Conservation (phyloP, 129 eudicot genomes). For the Tagetes erecta region DNA sequence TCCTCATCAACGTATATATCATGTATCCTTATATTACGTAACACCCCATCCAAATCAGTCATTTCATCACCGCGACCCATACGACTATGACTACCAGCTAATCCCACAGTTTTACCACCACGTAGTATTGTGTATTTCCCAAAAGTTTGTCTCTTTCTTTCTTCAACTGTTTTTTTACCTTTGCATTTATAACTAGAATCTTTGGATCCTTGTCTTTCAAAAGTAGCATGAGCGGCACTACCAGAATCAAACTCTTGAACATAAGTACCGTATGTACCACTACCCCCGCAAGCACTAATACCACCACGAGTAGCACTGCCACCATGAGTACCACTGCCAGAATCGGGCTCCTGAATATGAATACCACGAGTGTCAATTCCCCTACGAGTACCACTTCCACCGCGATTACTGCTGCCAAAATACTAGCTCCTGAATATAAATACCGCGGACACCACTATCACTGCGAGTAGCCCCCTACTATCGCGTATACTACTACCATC, state of each 20-base stretch:
- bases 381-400: no score
- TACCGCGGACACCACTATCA: not conserved
- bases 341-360: no score
- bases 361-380: no score
- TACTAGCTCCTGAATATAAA: not conserved
- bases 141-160: not conserved
- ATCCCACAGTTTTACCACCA: not conserved
- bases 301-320: no score
- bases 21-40: not conserved
- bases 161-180: not conserved
- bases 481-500: not conserved
- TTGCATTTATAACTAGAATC: not conserved
- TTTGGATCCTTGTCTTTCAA: not conserved
- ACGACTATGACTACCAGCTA: not conserved
- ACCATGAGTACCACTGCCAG: no score
- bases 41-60: not conserved
- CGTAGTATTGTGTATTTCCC: not conserved
- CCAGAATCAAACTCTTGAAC: no score
- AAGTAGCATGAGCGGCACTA: not conserved
- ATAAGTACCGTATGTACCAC: no score
- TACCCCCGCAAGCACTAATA: no score
- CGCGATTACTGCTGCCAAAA: no score
- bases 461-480: not conserved
- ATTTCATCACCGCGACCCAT: not conserved
- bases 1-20: not conserved